phyloP scores from a whole-genome alignment of 331 rosid species.

The Quercus lobata region DNA sequence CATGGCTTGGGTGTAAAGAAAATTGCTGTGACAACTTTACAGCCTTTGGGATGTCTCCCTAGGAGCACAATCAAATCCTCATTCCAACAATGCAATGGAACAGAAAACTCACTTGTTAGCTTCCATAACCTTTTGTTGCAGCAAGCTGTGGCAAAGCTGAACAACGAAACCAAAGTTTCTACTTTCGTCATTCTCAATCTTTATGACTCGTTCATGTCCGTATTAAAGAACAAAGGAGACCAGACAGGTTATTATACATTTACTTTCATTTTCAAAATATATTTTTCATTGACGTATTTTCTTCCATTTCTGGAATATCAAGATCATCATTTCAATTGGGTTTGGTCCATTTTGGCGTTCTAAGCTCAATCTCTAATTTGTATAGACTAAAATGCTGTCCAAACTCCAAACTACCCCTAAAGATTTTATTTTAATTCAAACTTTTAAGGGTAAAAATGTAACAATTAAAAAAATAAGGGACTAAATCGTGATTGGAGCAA shows the following conservation, averaged over 20 bases:
- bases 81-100: slow-evolving; percentile 36
- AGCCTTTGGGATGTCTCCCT: slow-evolving; percentile 59
- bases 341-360: too few relatives aligned
- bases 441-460: too few relatives aligned
- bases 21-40: slow-evolving; percentile 38
- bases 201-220: slow-evolving; percentile 41
- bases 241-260: slow-evolving; percentile 19
- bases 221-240: slow-evolving; percentile 31
- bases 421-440: too few relatives aligned
- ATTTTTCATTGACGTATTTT: neutral
- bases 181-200: slow-evolving; percentile 42
- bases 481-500: too few relatives aligned
- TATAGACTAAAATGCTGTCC: too few relatives aligned
- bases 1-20: slow-evolving; percentile 39
- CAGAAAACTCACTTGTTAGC: slow-evolving; percentile 29
- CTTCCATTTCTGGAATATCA: neutral
- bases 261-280: neutral
- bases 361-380: too few relatives aligned
- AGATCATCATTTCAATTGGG: neutral
- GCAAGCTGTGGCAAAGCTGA: slow-evolving; percentile 37
- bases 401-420: too few relatives aligned
- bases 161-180: slow-evolving; percentile 22
- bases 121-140: slow-evolving; percentile 46
- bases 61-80: slow-evolving; percentile 20
- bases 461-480: too few relatives aligned